Base-by-base conservation (phyloP, 2,329 filamentous ascomycete species). In the Aspergillus fructus region DNA sequence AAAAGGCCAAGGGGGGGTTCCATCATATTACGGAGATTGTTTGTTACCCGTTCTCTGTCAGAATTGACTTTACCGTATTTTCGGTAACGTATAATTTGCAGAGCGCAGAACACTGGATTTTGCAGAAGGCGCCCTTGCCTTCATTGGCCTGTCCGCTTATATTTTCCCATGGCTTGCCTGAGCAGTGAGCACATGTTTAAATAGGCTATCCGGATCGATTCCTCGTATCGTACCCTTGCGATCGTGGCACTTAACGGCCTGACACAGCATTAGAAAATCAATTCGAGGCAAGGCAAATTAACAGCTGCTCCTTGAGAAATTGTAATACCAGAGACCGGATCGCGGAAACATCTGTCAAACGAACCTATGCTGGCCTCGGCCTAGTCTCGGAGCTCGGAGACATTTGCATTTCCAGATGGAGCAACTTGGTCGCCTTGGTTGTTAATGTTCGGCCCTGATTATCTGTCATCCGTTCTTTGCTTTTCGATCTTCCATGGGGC, bases 331-430 rank as follows among this genome's bases (percentile, higher is more conserved):
- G 33, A n/a, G 9, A 23, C 51, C 58, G 58, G 58, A 64, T 52
- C 41, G 53, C 59, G 61, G 59, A 64, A 59, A 56, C 46, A 54
- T 46, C 24, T 43, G 9, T 48, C 17, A 33, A 43, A 12, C 19
- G 46, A 54, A 30, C 46, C 27, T n/a, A 53, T n/a, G 47, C 42
- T 37, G 12, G 13, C 19, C 45, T 41, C 13, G 49, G 59, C 37
- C 58, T 62, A 60, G 57, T 42, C 57, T 64, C 63, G 62, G 63
- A 61, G 56, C 59, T 64, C 63, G 63, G 63, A 62, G 63, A 58
- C 58, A 62, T 57, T 51, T 48, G 52, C 33, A 46, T 53, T 58
- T 41, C 34, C 54, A 12, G 17, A 37, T 51, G 50, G 33, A 47
- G 49, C 55, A 58, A 62, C 59, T 62, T 57, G 54, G 47, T 58